Evolutionary conservation across 345 rosid species (phyloP), one percentile per base, ranked within the genome.

Genomic region (Lumnitzera littorea): DNA sequence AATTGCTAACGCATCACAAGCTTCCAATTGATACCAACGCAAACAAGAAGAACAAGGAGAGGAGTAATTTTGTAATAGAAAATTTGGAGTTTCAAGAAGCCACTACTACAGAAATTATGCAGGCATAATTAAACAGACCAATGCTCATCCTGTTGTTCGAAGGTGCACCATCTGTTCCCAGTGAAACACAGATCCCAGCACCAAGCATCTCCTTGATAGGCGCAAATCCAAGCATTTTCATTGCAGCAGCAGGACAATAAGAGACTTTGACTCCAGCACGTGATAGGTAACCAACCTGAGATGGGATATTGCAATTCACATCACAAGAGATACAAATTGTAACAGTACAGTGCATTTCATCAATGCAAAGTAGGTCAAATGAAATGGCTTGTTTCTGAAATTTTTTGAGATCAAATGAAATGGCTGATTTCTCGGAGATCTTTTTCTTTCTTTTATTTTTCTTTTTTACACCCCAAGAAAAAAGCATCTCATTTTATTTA

Each of bases 141-240:
- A 86, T 81, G 85, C 89, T 83, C 89, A 86, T 86, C 74, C 92
- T 81, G 67, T 83, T 83, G 76, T 86, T 86, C 43, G 92, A 78
- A 62, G 88, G 89, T 16, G 92, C 92, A 25, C 92, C 92, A 79
- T 86, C 92, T n/a, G 89, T 86, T 66, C 92, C 89, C 62, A 85
- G 64, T 53, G 91, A 86, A 46, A 86, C 87, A 67, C 81, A 76
- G 51, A 81, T 62, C 61, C 82, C 82, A n/a, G 89, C 76, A 15
- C 70, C 58, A 60, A 83, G 81, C 92, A 86, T 83, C 78, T 86
- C 84, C 60, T 46, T 78, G n/a, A 83, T 57, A 17, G 72, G 85
- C 50, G 89, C 87, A 69, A 81, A 83, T 62, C 92, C 92, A 60
- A 86, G 92, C 89, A 86, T 80, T 55, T 79, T 79, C 92, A 86